Percentiles rank a stretch among this genome's conserved stretches.
phyloP scores from a whole-genome alignment of 2,329 filamentous ascomycete species.

The Penicillium sp. region DNA sequence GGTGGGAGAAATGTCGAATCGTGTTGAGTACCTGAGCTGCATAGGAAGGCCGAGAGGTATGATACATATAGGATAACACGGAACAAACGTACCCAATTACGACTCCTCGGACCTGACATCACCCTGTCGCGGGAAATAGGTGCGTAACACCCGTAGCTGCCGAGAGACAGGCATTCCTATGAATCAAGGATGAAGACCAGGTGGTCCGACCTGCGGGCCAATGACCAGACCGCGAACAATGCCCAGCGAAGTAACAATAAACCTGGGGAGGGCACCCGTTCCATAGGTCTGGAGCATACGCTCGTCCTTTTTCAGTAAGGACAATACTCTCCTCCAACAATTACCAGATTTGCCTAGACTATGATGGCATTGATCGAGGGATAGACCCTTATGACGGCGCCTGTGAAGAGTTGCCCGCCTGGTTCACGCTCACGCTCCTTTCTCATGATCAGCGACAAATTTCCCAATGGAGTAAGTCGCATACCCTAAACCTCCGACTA shows the following conservation, averaged over 20 bases:
- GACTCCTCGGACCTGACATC: conserved; percentile 18
- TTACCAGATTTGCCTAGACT: not conserved
- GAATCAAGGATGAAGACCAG: conserved; percentile 18
- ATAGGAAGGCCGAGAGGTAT: conserved; percentile 5
- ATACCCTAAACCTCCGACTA: conserved; percentile 22
- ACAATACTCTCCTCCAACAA: not conserved
- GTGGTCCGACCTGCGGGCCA: conserved; percentile 8
- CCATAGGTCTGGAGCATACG: not conserved
- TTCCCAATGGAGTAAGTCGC: conserved; percentile 11
- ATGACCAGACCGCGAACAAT: conserved; percentile 3
- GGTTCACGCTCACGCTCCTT: not conserved
- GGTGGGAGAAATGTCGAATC: not conserved
- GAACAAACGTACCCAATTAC: conserved; percentile 4
- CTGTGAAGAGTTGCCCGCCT: not conserved
- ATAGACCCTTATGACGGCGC: conserved; percentile 1
- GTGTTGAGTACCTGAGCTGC: not conserved
- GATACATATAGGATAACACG: conserved; percentile 19
- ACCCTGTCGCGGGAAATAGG: conserved; percentile 9
- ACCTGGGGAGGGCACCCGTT: not conserved
- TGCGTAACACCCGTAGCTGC: conserved; percentile 14
- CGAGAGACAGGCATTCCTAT: conserved; percentile 19
- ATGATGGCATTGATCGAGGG: conserved; percentile 12
- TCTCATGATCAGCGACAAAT: conserved; percentile 9
- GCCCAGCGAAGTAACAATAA: not conserved
- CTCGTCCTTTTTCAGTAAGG: not conserved